A percentile compares a stretch with the other conserved stretches of the same genome.
Evolutionary conservation across 768 basidiomycete species (phyloP).

Genomic region (Trametes cingulata): DNA sequence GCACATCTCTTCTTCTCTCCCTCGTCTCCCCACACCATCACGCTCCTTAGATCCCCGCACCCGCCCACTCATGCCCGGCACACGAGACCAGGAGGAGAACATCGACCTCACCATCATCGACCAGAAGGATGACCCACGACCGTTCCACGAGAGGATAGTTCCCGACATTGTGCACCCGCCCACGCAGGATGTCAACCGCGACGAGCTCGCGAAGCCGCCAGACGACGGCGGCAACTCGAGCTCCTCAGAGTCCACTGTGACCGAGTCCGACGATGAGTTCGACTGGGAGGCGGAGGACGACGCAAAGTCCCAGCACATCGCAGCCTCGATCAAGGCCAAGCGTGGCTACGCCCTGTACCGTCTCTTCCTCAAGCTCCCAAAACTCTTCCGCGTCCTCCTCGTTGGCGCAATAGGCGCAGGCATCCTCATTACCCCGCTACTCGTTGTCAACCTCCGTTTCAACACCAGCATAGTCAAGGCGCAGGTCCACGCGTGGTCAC

Average conservation of each 20-base stretch:
- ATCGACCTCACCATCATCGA: constrained; percentile 16
- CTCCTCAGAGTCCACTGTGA: constrained; percentile 39
- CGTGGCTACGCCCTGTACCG: constrained; percentile 65
- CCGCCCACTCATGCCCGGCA: constrained; percentile 10
- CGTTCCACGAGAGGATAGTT: constrained; percentile 15
- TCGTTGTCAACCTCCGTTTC: constrained; percentile 69
- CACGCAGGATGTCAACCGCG: constrained; percentile 19
- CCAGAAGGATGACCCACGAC: constrained; percentile 13
- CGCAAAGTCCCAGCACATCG: constrained; percentile 28
- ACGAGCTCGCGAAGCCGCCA: constrained; percentile 22
- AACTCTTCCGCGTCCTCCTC: constrained; percentile 58
- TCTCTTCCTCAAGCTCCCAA: constrained; percentile 65
- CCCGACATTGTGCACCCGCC: constrained; percentile 19
- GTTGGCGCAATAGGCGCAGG: constrained; percentile 59
- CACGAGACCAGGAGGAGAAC: constrained; percentile 8
- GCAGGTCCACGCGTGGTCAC: constrained; percentile 65
- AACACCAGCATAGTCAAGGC: constrained; percentile 44
- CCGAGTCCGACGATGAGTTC: constrained; percentile 69
- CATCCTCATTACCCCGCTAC: constrained; percentile 66
- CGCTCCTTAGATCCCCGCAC: constrained; percentile 7
- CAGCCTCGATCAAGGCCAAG: constrained; percentile 47
- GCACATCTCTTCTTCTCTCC: neutral
- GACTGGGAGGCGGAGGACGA: constrained; percentile 72
- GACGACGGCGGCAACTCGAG: constrained; percentile 19
- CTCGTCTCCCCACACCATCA: neutral